Conservation (phyloP, 768 basidiomycete species). For the Calocera cornea region DNA sequence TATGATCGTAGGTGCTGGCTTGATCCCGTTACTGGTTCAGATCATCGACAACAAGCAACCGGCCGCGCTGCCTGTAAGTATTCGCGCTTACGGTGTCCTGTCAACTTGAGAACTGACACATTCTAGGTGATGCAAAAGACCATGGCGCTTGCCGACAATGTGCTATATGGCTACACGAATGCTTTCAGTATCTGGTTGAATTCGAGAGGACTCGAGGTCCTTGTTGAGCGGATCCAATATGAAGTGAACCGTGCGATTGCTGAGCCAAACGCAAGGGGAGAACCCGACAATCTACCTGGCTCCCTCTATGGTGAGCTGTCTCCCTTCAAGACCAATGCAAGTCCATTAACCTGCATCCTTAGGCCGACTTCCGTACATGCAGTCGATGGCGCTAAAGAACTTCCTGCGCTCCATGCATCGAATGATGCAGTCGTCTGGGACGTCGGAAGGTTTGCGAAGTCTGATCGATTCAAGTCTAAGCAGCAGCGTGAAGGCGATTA, state of each 20-base stretch:
- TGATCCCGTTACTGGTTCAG: conserved; percentile 79
- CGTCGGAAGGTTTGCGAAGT: conserved; percentile 85
- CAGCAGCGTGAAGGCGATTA: conserved; percentile 74
- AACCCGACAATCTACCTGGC: conserved; percentile 35
- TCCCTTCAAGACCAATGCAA: background rate
- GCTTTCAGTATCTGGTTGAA: conserved; percentile 80
- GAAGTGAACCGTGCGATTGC: conserved; percentile 55
- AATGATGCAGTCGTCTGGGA: conserved; percentile 93
- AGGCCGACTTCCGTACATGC: conserved; percentile 63
- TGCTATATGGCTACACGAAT: conserved; percentile 77
- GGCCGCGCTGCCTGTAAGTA: conserved; percentile 42
- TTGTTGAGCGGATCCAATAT: conserved; percentile 76
- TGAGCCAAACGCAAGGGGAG: conserved; percentile 35
- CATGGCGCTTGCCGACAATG: conserved; percentile 82
- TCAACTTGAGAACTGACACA: background rate
- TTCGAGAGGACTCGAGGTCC: conserved; percentile 65
- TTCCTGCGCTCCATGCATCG: conserved; percentile 84
- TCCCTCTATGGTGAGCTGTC: conserved; percentile 35
- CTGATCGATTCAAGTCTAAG: conserved; percentile 82
- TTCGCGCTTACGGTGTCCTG: background rate
- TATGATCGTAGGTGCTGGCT: conserved; percentile 89
- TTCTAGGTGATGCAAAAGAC: conserved; percentile 61
- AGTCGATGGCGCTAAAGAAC: conserved; percentile 75
- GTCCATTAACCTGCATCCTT: conserved; percentile 6
- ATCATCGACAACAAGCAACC: conserved; percentile 66